phyloP scores from a whole-genome alignment of 306 rosid species.

The Vigna trinervia region DNA sequence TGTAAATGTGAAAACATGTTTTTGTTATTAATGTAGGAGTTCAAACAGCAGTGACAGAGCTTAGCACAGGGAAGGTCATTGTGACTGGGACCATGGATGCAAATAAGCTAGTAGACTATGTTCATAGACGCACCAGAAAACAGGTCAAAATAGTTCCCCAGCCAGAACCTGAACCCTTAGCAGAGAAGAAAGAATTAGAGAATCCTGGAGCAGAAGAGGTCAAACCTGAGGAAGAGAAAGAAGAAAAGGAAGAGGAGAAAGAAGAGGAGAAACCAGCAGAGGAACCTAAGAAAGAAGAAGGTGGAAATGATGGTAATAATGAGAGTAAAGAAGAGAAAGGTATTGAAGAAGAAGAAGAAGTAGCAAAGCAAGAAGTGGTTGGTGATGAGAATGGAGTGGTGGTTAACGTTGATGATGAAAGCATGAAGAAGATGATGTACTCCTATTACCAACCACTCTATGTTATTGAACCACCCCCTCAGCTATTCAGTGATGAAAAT shows the following conservation, averaged over 20 bases:
- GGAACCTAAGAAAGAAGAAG: slow-evolving; percentile 52
- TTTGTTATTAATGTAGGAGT: slow-evolving; percentile 61
- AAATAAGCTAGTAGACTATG: slow-evolving; percentile 76
- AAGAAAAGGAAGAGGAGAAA: slow-evolving; percentile 53
- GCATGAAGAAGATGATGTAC: slow-evolving; percentile 76
- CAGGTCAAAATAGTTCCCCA: slow-evolving; percentile 80
- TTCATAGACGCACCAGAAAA: slow-evolving; percentile 78
- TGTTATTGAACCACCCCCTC: slow-evolving; percentile 80
- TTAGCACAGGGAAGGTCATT: slow-evolving; percentile 68
- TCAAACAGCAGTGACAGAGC: slow-evolving; percentile 67
- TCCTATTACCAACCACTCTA: slow-evolving; percentile 69
- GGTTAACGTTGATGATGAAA: slow-evolving; percentile 56
- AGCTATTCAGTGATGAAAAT: slow-evolving; percentile 91
- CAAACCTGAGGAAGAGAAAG: slow-evolving; percentile 49
- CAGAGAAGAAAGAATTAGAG: slow-evolving; percentile 50
- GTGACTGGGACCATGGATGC: slow-evolving; percentile 90
- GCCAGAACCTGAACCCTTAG: slow-evolving; percentile 51
- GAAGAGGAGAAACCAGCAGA: slow-evolving; percentile 51
- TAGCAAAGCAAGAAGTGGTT: slow-evolving; percentile 31
- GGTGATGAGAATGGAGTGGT: slow-evolving; percentile 18
- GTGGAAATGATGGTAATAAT: neutral
- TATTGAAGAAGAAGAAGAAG: slow-evolving; percentile 39
- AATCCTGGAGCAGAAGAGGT: slow-evolving; percentile 54
- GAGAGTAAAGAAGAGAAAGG: slow-evolving; percentile 40
- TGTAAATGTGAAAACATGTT: slow-evolving; percentile 18